Percentiles rank a stretch among this genome's conserved stretches.
phyloP scores from a whole-genome alignment of 768 basidiomycete species.

The Rubroboletus pulcherrimus region DNA sequence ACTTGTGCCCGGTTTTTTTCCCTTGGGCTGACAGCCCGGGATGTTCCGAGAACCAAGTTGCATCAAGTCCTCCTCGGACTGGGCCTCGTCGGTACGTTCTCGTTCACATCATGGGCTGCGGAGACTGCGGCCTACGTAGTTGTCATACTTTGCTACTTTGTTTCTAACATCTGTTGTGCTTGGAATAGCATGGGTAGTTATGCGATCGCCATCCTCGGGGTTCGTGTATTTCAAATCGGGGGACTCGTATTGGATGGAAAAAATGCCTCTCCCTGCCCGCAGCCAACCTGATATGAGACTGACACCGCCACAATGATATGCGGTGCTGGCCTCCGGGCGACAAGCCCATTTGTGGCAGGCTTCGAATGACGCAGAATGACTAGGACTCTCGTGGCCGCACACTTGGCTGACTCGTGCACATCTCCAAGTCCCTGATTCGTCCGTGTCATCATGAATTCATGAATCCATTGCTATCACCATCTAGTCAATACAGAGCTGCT shows the following conservation, averaged over 20 bases:
- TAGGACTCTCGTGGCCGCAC: neutral
- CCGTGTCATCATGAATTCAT: neutral
- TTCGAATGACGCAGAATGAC: slow-evolving; percentile 5
- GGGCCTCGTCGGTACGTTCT: neutral
- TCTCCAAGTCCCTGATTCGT: neutral
- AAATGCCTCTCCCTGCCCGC: neutral
- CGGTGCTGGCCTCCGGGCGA: no score
- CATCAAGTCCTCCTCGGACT: neutral
- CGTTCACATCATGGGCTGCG: slow-evolving; percentile 11
- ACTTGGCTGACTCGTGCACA: neutral
- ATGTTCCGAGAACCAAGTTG: neutral
- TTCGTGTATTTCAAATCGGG: neutral
- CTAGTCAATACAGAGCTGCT: slow-evolving; percentile 13
- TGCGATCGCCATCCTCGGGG: neutral
- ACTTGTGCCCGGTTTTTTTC: neutral
- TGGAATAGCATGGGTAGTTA: neutral
- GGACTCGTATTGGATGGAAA: neutral
- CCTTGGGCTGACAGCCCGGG: neutral
- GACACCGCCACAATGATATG: slow-evolving; percentile 3
- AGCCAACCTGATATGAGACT: neutral
- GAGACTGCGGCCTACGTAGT: slow-evolving; percentile 11
- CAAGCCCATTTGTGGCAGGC: neutral
- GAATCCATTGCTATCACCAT: neutral
- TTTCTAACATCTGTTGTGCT: neutral
- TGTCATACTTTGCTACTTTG: slow-evolving; percentile 19